Evolutionary conservation across 2,329 filamentous ascomycete species (phyloP), one percentile per base, ranked within the genome.

Genomic region (Verticillium longisporum): DNA sequence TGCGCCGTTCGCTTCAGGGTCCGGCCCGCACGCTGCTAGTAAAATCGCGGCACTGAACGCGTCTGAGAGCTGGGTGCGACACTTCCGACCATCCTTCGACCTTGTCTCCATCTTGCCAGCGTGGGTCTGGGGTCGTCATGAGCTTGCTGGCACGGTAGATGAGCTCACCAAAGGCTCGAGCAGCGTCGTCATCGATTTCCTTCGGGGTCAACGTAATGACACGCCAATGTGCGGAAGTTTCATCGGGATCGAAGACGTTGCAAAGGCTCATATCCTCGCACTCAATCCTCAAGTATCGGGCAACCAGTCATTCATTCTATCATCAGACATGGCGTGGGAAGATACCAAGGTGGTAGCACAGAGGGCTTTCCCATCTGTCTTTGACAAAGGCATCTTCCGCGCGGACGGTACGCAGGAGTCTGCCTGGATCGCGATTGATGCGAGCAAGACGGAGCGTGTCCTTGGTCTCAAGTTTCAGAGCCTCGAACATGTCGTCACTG

Each of bases 181-280:
- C 61, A 55, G 65, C 34, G 59, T 71, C 36, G 58, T 75, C 5
- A 66, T 76, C 55, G 69, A 68, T 6, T 66, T 71, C 32, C 64
- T 77, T 18, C 65, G 72, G 7, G 75, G 75, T 3, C 61, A 66
- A 21, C 59, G 63, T 26, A 64, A 64, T 32, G 62, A 65, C 1
- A 58, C 61, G 10, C 59, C 60, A 4, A 64, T 69, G 11, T 62
- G 67, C 7, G 72, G 72, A 10, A 65, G 63, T 13, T 69, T 67
- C 21, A 72, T 76, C n/a, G 70, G 74, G 56, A 65, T 75, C 13
- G 68, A 74, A 37, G 74, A 78, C 56, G 72, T 75, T 62, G 68
- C 56, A 6, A n/a, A 45, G 21, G 36, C 56, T 2, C 56, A 58
- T 14, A 10, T 58, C 31, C 26, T 41, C 18, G 56, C 15, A 36